Evolutionary conservation across 179 eudicot species (phyloP), one percentile per base, ranked within the genome.

Genomic region (Nepenthes alata): DNA sequence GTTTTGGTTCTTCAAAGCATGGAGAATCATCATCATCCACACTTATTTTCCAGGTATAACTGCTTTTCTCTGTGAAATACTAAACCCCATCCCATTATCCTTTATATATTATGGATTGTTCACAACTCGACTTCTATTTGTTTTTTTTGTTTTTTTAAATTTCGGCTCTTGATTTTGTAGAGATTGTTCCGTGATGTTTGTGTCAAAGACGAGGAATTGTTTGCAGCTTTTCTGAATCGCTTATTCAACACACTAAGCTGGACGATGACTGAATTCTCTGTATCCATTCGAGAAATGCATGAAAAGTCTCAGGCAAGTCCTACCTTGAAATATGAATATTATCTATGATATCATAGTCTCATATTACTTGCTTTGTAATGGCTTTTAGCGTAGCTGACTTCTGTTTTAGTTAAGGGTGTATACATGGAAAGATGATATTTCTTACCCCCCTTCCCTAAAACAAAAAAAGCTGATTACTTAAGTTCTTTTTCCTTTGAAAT

Each of bases 261-360:
- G 96, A 74, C 91, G 44, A 91, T 88, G 96, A 91, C 96, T 6
- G 97, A 91, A 72, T 91, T 91, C 75, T 91, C 96, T 53, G 87
- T 91, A 74, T 88, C 85, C 16, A 73, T 88, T 53, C 85, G 96
- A 50, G 96, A 91, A 74, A 88, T 88, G 87, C 97, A 76, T 69
- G 96, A 91, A 69, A 82, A 79, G 65, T 79, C 76, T 70, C 84
- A 82, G 91, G 97, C 83, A 67, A 64, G 78, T 47, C 47, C 16
- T 52, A 3, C 9, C 13, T 13, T 38, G 38, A 3, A 8, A 14
- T 11, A 12, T 37, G 47, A 47, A 44, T 53, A 35, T 14, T 41
- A 41, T 41, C 8, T 41, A 41, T 41, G 5, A 7, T 41, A 7
- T 41, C 6, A 41, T 41, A 41, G 5, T 41, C 45, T 41, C 45